Percentiles rank a stretch among this genome's conserved stretches.
These are phyloP conservation scores for Aspergillus sp. DNA, from an alignment of 2,329 filamentous ascomycete species.

Conservation along the genomic window DNA sequence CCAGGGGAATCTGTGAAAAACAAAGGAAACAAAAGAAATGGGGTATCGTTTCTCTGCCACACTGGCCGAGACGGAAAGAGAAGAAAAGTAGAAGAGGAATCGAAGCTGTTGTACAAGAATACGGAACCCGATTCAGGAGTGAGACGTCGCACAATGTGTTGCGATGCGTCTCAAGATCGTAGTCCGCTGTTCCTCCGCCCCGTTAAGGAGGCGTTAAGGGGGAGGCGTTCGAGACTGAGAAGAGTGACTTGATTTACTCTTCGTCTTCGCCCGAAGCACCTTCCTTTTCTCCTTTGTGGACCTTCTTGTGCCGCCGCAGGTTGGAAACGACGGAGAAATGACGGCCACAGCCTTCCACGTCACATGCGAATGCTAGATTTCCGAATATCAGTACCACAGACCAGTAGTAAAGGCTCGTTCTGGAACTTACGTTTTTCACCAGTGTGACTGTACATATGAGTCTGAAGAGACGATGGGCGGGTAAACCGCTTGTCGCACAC, in stretches of 20 bases:
- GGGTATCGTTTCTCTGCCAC: conserved; percentile 33
- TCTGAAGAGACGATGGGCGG: conserved; percentile 88
- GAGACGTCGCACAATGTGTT: conserved; percentile 17
- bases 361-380: conserved; percentile 79
- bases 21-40: conserved; percentile 20
- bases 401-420: not conserved
- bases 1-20: conserved; percentile 20
- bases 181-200: conserved; percentile 7
- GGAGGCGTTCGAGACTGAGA: conserved; percentile 17
- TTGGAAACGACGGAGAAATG: conserved; percentile 98
- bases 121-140: conserved; percentile 22
- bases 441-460: conserved; percentile 98
- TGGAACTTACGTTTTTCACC: conserved; percentile 90
- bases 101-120: conserved; percentile 38
- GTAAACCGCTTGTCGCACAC: conserved; percentile 98
- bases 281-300: conserved; percentile 72
- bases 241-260: conserved; percentile 30
- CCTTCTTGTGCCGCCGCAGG: conserved; percentile 88
- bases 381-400: conserved; percentile 22
- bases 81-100: conserved; percentile 25
- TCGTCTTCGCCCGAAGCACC: conserved; percentile 44
- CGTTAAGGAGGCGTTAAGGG: conserved; percentile 10
- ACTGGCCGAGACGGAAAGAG: conserved; percentile 25
- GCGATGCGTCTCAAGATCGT: conserved; percentile 12
- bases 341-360: conserved; percentile 90